Evolutionary conservation across 1,284 basidiomycete genomes (phyloP).

Genomic region (Fomitopsis pinicola): DNA sequence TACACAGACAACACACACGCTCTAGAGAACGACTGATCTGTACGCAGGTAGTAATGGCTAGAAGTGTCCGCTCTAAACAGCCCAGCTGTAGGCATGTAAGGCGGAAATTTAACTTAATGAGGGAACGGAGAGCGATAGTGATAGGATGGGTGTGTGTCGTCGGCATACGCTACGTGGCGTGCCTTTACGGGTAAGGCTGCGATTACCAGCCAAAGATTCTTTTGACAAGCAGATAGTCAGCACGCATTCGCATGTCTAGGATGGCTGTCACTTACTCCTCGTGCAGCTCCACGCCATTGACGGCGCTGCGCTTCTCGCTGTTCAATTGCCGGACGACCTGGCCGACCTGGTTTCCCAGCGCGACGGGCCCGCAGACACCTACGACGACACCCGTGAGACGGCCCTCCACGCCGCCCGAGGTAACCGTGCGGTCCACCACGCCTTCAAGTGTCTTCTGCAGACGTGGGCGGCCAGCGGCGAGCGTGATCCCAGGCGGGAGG

Average conservation of each 20-base stretch:
- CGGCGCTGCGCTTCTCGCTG: conserved; percentile 41
- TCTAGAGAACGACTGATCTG: neutral
- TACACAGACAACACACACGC: neutral
- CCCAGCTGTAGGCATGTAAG: neutral
- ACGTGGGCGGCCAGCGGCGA: conserved; percentile 49
- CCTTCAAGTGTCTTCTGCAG: conserved; percentile 41
- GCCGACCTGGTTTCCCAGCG: conserved; percentile 51
- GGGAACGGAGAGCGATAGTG: neutral
- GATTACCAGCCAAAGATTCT: conserved; percentile 20
- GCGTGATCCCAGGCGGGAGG: conserved; percentile 40
- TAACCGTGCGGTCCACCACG: conserved; percentile 41
- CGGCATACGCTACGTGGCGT: neutral
- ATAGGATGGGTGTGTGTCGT: neutral
- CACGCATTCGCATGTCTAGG: neutral
- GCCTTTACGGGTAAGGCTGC: neutral
- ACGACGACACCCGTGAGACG: conserved; percentile 57
- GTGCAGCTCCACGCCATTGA: conserved; percentile 69
- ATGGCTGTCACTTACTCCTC: conserved; percentile 47
- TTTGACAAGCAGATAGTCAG: conserved; percentile 1
- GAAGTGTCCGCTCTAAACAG: neutral
- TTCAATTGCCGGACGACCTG: conserved; percentile 47
- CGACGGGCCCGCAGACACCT: conserved; percentile 61
- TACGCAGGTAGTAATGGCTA: neutral
- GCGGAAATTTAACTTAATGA: neutral
- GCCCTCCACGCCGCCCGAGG: conserved; percentile 24